Evolutionary conservation across 2,329 filamentous ascomycete species (phyloP), one percentile per base, ranked within the genome.

Genomic region (Boeremia exigua): DNA sequence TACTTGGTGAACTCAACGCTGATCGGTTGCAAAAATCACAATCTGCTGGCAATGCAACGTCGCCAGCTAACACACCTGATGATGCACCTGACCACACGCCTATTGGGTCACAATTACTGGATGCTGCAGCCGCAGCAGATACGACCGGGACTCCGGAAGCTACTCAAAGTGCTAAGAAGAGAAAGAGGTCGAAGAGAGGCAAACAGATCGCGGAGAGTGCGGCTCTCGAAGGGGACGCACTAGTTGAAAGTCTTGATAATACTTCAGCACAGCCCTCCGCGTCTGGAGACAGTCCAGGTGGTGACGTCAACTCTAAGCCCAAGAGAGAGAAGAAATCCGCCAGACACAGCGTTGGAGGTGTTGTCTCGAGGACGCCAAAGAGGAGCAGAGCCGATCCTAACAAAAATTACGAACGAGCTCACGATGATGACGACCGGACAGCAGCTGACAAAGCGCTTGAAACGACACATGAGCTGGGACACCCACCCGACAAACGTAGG

Each of bases 361-460:
- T 37, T 10, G 15, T 42, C 10, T 19, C 12, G 7, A 40, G 17
- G 25, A 43, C 15, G 14, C 34, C 34, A 7, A 37, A n/a, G 9
- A 28, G 32, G 33, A 51, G 37, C 42, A 42, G 19, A 19, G 29
- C n/a, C 10, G 42, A 56, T 17, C 53, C 52, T 2, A 55, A 56
- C 32, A 42, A 33, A 9, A 47, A 43, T 19, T 43, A 56, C 28
- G 36, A 51, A 32, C 51, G 51, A 32, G 48, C 50, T 12, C 33
- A 14, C 15, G 23, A 36, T 25, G 37, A 47, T 1, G 38, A 54
- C n/a, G 40, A 44, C 15, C 45, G 42, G 32, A 34, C 57, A 19
- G 58, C 63, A 14, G 65, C 61, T n/a, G 62, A 67, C 4, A 57
- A 36, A 32, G 62, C 61, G 8, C 42, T 69, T 6, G 38, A 58